phyloP scores from a whole-genome alignment of 2,329 filamentous ascomycete species.

The Arthrobotrys pseudoclavata region DNA sequence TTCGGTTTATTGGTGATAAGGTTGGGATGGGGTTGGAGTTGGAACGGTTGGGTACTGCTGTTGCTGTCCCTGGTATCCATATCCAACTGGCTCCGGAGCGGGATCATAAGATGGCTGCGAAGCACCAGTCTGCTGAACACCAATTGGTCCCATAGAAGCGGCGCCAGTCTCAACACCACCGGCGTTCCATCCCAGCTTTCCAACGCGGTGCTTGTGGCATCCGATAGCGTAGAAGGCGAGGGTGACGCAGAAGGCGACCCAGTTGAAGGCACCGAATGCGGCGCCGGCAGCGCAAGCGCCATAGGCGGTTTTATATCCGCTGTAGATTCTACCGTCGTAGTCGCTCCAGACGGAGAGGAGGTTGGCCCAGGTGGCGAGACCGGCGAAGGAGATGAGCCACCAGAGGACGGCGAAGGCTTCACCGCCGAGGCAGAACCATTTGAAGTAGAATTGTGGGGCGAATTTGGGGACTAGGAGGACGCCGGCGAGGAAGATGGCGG shows the following conservation, averaged over 20 bases:
- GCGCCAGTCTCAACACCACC: constrained; percentile 46
- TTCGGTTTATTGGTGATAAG: constrained; percentile 36
- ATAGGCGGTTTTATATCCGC: constrained; percentile 26
- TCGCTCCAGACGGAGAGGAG: constrained; percentile 19
- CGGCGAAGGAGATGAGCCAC: constrained; percentile 58
- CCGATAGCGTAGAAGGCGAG: constrained; percentile 57
- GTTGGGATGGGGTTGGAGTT: constrained; percentile 54
- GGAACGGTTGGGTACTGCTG: constrained; percentile 57
- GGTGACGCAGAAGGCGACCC: constrained; percentile 51
- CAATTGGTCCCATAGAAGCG: constrained; percentile 52
- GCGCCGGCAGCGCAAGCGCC: constrained; percentile 56
- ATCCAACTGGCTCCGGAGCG: constrained; percentile 22
- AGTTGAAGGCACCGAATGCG: constrained; percentile 58
- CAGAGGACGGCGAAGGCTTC: constrained; percentile 58
- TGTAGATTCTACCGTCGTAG: not conserved
- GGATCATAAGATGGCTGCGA: constrained; percentile 37
- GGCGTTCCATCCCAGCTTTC: constrained; percentile 28
- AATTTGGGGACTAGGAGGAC: constrained; percentile 53
- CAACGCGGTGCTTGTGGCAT: constrained; percentile 47
- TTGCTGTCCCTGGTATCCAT: constrained; percentile 40
- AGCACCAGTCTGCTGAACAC: constrained; percentile 38
- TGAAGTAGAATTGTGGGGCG: constrained; percentile 57
- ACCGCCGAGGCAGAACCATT: constrained; percentile 58
- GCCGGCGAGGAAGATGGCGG: constrained; percentile 49
- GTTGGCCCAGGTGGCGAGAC: constrained; percentile 51